phyloP scores from a whole-genome alignment of 176 grass and related monocot genomes.

The Rhynchospora tenuis region DNA sequence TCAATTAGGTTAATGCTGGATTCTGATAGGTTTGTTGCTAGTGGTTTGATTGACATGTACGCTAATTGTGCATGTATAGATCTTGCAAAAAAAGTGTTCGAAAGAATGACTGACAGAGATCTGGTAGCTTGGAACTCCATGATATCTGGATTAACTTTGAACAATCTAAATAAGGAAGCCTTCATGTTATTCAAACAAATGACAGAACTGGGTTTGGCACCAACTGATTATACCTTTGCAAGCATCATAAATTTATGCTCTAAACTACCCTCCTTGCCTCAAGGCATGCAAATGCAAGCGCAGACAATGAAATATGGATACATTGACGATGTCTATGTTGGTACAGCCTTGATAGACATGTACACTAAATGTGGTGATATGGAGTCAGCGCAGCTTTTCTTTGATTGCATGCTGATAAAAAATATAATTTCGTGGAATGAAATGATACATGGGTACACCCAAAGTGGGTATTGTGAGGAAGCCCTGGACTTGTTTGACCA shows the following conservation, averaged over 20 bases:
- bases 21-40: conserved; percentile 66
- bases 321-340: conserved; percentile 63
- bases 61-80: conserved; percentile 62
- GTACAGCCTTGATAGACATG: conserved; percentile 76
- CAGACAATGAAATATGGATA: conserved; percentile 69
- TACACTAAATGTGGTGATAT: conserved; percentile 82
- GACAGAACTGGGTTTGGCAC: conserved; percentile 41
- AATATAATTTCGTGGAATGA: conserved; percentile 99
- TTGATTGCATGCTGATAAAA: conserved; percentile 52
- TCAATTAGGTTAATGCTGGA: conserved; percentile 57
- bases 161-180: conserved; percentile 60
- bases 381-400: conserved; percentile 49
- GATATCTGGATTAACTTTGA: conserved; percentile 60
- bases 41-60: conserved; percentile 77
- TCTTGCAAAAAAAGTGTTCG: conserved; percentile 49
- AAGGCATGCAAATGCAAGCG: conserved; percentile 69
- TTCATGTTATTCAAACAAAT: conserved; percentile 72
- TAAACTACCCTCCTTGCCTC: conserved; percentile 57
- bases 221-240: conserved; percentile 72
- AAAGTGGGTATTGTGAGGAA: conserved; percentile 57
- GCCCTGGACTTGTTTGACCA: conserved; percentile 67
- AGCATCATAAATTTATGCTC: conserved; percentile 74
- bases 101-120: conserved; percentile 57
- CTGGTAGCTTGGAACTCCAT: conserved; percentile 90
- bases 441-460: conserved; percentile 89